Conservation (phyloP, 129 eudicot species). For the Tagetes patula region DNA sequence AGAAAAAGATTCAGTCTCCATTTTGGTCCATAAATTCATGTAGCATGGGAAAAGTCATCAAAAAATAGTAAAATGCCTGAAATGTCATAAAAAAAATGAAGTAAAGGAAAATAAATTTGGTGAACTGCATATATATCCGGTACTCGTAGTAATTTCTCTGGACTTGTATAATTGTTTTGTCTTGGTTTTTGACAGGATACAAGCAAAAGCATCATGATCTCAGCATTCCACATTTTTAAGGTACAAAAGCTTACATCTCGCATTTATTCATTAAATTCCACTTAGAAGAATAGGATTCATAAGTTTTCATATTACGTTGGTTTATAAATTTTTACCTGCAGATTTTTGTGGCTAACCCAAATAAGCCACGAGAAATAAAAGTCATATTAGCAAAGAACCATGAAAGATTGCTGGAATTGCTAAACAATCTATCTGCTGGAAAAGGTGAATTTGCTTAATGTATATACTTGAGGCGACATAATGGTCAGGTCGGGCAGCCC, state of each 20-base stretch:
- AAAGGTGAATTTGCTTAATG: constrained; percentile 53
- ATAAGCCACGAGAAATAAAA: constrained; percentile 90
- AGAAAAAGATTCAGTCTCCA: too few relatives aligned
- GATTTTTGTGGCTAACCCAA: constrained; percentile 98
- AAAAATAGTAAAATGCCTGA: too few relatives aligned
- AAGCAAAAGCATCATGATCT: constrained; percentile 93
- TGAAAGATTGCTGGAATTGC: constrained; percentile 71
- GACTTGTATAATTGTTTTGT: background rate
- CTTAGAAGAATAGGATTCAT: background rate
- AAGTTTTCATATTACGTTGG: constrained; percentile 18
- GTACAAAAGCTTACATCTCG: constrained; percentile 32
- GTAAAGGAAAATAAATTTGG: background rate
- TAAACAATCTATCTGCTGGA: constrained; percentile 70
- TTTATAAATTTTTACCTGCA: constrained; percentile 35
- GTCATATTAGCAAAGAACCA: constrained; percentile 87
- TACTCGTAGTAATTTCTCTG: too few relatives aligned
- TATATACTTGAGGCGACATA: constrained; percentile 6
- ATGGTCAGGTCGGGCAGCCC: background rate
- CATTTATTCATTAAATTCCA: constrained; percentile 15
- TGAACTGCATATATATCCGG: constrained; percentile 1
- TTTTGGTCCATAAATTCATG: too few relatives aligned
- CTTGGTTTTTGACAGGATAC: constrained; percentile 60
- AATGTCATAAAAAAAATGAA: background rate
- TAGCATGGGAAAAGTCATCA: too few relatives aligned
- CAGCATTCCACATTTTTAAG: constrained; percentile 98